A percentile compares a stretch with the other conserved stretches of the same genome.
Evolutionary conservation across 805 yeast species (phyloP).

Genomic region (Wickerhamomyces bovis): DNA sequence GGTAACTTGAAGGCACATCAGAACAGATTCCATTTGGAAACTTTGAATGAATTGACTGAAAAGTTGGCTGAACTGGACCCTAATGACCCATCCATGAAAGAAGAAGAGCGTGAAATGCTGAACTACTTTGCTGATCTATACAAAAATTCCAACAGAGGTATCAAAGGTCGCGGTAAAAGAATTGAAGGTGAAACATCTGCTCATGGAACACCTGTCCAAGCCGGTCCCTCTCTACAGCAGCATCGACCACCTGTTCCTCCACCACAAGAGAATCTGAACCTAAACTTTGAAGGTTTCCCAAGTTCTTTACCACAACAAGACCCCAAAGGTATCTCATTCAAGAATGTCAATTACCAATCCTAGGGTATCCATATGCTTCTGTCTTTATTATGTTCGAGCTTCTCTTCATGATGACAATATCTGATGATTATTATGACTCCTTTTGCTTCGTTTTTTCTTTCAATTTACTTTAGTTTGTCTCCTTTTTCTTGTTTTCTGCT

Average conservation of each 20-base stretch:
- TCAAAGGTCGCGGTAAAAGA: conserved; percentile 80
- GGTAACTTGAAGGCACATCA: conserved; percentile 95
- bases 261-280: not conserved
- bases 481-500: no score
- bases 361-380: not conserved
- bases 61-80: conserved; percentile 59
- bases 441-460: not conserved
- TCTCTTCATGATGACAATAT: not conserved
- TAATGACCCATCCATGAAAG: conserved; percentile 43
- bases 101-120: conserved; percentile 61
- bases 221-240: not conserved
- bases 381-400: not conserved
- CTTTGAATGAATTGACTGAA: conserved; percentile 61
- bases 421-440: not conserved
- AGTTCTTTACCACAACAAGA: not conserved
- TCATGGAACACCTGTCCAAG: not conserved
- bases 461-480: no score
- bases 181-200: not conserved
- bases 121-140: conserved; percentile 76
- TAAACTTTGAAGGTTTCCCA: not conserved
- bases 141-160: conserved; percentile 86
- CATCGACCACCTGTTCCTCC: not conserved
- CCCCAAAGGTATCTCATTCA: conserved; percentile 19
- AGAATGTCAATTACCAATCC: conserved; percentile 18
- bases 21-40: conserved; percentile 75